phyloP scores from a whole-genome alignment of 192 early-diverging fungal genomes.

The Podila epigama region DNA sequence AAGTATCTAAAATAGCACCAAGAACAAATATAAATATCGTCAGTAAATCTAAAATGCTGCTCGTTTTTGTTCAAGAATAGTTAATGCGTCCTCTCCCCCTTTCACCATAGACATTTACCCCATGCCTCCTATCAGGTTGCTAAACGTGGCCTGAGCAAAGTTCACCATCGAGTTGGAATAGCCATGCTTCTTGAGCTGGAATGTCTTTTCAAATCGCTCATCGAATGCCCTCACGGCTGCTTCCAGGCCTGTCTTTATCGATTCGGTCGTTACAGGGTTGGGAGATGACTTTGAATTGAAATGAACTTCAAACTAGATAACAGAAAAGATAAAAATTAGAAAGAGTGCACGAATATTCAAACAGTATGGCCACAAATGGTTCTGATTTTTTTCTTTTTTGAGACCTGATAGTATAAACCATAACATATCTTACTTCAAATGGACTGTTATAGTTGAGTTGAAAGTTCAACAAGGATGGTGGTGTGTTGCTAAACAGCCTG shows the following conservation, averaged over 20 bases:
- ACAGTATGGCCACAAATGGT: not conserved
- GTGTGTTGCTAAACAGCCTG: slow-evolving; percentile 5
- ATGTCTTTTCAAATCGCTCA: slow-evolving; percentile 74
- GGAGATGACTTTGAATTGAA: slow-evolving; percentile 37
- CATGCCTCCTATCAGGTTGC: slow-evolving; percentile 89
- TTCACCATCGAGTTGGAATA: slow-evolving; percentile 66
- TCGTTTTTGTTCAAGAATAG: too few species aligned
- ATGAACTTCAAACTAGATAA: slow-evolving; percentile 46
- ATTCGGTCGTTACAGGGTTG: slow-evolving; percentile 13
- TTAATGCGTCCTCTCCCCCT: too few species aligned
- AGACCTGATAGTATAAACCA: not conserved
- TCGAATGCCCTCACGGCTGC: slow-evolving; percentile 62
- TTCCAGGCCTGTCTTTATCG: slow-evolving; percentile 29
- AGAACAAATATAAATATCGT: not conserved
- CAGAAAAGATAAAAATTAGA: too few species aligned
- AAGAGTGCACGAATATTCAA: too few species aligned
- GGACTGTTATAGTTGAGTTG: slow-evolving; percentile 68
- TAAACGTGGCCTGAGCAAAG: slow-evolving; percentile 78
- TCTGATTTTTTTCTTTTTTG: not conserved
- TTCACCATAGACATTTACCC: slow-evolving; percentile 64
- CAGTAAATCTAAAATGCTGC: too few species aligned
- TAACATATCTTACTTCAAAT: slow-evolving; percentile 65
- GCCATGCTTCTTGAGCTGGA: slow-evolving; percentile 71
- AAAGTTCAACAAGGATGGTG: slow-evolving; percentile 63
- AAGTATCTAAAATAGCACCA: slow-evolving; percentile 61